Base-by-base conservation (phyloP, 2,329 filamentous ascomycete species). In the Talaromyces albobiverticillius region DNA sequence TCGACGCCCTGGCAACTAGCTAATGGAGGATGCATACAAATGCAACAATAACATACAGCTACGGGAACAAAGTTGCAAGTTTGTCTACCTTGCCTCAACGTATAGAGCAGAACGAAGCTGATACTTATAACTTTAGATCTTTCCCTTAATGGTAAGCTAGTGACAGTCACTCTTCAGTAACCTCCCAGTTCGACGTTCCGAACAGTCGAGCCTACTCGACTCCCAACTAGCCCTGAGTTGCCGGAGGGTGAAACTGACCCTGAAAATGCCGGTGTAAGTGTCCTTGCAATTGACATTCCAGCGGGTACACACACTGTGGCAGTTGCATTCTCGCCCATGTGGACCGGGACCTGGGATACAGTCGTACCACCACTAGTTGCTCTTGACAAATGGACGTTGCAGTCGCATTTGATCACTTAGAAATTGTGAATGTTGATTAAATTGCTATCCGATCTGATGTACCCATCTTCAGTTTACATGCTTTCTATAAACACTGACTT, bases 11-110 rank as follows among this genome's bases (percentile, higher is more conserved):
- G 9, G 38, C 16, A 1, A 6, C 38, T 22, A 32, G 16, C 29
- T 23, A 51, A 51, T 51, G 36, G 36, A 31, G 48, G 26, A 31
- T 51, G 48, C 38, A 51, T 43, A 51, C 36, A 42, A 51, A 51
- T 23, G 38, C 38, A 34, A 46, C 42, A 26, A 46, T 46, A n/a
- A 26, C n/a, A 20, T 31, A 46, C 7, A 18, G n/a, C 16, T n/a
- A 46, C n/a, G 42, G 42, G 8, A 31, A 29, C 4, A n/a, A 11
- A 5, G 42, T 29, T n/a, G 25, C 42, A 2, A 16, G 42, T 46
- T 31, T 46, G 25, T 46, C 42, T 29, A 13, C 14, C 9, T n/a
- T 29, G n/a, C n/a, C n/a, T n/a, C n/a, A n/a, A n/a, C n/a, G n/a
- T n/a, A n/a, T n/a, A n/a, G n/a, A n/a, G n/a, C n/a, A n/a, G n/a